Evolutionary conservation across 2,329 filamentous ascomycete species (phyloP).

Genomic region (Claviceps digitariae): DNA sequence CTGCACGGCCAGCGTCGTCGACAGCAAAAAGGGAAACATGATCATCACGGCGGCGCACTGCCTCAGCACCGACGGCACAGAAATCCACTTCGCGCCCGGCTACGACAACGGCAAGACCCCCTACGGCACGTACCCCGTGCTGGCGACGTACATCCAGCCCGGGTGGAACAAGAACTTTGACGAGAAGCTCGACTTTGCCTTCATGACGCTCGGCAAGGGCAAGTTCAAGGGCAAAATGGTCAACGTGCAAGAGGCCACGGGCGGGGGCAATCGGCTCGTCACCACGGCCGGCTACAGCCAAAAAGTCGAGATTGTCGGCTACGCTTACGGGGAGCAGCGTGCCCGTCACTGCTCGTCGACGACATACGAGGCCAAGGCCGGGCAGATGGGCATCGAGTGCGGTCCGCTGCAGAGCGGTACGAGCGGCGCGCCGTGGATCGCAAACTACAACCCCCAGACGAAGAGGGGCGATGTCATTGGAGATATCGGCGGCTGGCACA

Average conservation of each 20-base stretch:
- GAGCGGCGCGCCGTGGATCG: conserved; percentile 7
- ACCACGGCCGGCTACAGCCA: conserved; percentile 4
- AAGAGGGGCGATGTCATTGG: conserved; percentile 5
- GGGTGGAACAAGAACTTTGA: conserved; percentile 3
- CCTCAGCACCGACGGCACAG: conserved; percentile 3
- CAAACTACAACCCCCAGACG: conserved; percentile 4
- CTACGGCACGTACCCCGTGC: conserved; percentile 7
- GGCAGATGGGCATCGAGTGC: conserved; percentile 7
- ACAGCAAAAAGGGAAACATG: conserved; percentile 5
- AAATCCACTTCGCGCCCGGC: conserved; percentile 6
- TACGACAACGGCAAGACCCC: conserved; percentile 6
- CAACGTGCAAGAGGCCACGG: conserved; percentile 6
- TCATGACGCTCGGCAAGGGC: conserved; percentile 7
- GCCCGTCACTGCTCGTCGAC: conserved; percentile 5
- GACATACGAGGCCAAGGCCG: conserved; percentile 5
- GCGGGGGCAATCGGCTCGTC: conserved; percentile 6
- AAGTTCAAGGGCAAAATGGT: conserved; percentile 4
- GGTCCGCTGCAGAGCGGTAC: conserved; percentile 5
- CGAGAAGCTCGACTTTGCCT: conserved; percentile 7
- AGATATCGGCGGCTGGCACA: conserved; percentile 7
- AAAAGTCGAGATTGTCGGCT: conserved; percentile 5
- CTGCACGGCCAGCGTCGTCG: conserved; percentile 7
- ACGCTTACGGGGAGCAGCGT: conserved; percentile 5
- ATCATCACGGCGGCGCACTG: conserved; percentile 8
- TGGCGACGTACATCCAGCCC: conserved; percentile 2